A percentile compares a stretch with the other conserved stretches of the same genome.
Evolutionary conservation across 1,284 basidiomycete genomes (phyloP).

Genomic region (Albatrellus sp.): DNA sequence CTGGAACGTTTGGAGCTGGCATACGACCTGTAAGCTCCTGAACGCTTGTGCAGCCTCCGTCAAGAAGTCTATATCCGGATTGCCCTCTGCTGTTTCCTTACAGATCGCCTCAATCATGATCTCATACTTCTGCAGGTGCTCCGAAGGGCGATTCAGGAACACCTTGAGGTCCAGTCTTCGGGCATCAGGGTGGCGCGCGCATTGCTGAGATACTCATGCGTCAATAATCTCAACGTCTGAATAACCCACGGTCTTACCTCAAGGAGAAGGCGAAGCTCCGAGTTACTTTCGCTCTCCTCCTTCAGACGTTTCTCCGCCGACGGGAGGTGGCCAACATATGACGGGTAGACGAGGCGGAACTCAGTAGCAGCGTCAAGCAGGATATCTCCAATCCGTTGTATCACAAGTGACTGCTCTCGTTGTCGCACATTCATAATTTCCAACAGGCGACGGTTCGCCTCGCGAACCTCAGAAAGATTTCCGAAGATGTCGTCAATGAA

Average conservation of each 20-base stretch:
- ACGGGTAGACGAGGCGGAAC: conserved; percentile 78
- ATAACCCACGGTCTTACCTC: conserved; percentile 41
- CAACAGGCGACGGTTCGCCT: conserved; percentile 71
- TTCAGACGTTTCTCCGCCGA: conserved; percentile 78
- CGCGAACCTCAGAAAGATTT: conserved; percentile 75
- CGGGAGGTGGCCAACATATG: conserved; percentile 78
- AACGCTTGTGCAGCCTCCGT: conserved; percentile 67
- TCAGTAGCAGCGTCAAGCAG: conserved; percentile 82
- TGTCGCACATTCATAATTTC: conserved; percentile 83
- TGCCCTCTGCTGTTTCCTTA: conserved; percentile 64
- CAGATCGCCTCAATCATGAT: conserved; percentile 80
- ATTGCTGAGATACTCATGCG: conserved; percentile 23
- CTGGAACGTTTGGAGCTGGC: conserved; percentile 79
- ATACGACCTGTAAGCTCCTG: conserved; percentile 62
- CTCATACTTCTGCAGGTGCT: conserved; percentile 86
- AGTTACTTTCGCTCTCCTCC: conserved; percentile 75
- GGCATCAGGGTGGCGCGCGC: conserved; percentile 54
- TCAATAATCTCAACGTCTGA: not conserved
- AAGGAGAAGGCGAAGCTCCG: conserved; percentile 77
- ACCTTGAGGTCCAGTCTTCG: conserved; percentile 80
- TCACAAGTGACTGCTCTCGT: conserved; percentile 76
- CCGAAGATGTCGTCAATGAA: conserved; percentile 85
- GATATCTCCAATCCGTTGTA: conserved; percentile 83
- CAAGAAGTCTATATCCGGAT: conserved; percentile 74
- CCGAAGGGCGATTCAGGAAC: conserved; percentile 77